These are phyloP conservation scores for Dothiorella sarmentorum DNA, from an alignment of 2,329 filamentous ascomycete genomes.

Conservation along the genomic window DNA sequence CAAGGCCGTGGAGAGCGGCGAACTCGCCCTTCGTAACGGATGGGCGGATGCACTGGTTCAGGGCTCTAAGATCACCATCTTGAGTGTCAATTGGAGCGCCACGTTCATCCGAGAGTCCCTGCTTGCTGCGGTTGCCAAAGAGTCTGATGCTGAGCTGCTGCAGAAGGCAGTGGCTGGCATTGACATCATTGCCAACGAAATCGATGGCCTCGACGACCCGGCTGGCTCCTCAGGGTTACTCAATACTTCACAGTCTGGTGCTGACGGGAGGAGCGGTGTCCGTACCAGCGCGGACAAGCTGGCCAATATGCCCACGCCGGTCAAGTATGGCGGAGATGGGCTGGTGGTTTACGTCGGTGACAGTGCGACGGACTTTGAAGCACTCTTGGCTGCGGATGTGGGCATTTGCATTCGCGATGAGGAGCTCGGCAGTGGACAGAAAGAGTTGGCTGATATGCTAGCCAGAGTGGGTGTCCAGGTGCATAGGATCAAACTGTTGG, in stretches of 20 bases:
- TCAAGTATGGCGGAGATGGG: constrained; percentile 15
- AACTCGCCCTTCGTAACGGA: constrained; percentile 37
- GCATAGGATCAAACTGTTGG: constrained; percentile 11
- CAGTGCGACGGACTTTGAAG: constrained; percentile 47
- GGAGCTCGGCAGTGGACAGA: constrained; percentile 33
- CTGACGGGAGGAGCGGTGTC: constrained; percentile 24
- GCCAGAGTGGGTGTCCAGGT: constrained; percentile 29
- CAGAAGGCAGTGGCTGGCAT: constrained; percentile 7
- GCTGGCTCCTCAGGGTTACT: constrained; percentile 29
- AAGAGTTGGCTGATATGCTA: constrained; percentile 33
- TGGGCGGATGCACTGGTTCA: constrained; percentile 32
- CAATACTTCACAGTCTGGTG: constrained; percentile 8
- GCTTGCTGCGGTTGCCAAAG: background rate
- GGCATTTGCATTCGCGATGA: constrained; percentile 46
- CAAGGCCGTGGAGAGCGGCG: constrained; percentile 28
- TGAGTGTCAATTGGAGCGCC: constrained; percentile 50
- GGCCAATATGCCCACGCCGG: constrained; percentile 23
- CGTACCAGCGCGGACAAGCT: constrained; percentile 44
- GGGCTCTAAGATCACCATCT: constrained; percentile 24
- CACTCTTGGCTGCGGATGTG: constrained; percentile 42
- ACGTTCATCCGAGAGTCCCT: constrained; percentile 27
- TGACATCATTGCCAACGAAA: constrained; percentile 32
- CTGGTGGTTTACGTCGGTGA: constrained; percentile 46
- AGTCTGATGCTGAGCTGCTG: background rate
- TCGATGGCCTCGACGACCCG: constrained; percentile 27